Evolutionary conservation across 2,329 filamentous ascomycete species (phyloP), one percentile per base, ranked within the genome.

Genomic region (Colletotrichum acutatum): DNA sequence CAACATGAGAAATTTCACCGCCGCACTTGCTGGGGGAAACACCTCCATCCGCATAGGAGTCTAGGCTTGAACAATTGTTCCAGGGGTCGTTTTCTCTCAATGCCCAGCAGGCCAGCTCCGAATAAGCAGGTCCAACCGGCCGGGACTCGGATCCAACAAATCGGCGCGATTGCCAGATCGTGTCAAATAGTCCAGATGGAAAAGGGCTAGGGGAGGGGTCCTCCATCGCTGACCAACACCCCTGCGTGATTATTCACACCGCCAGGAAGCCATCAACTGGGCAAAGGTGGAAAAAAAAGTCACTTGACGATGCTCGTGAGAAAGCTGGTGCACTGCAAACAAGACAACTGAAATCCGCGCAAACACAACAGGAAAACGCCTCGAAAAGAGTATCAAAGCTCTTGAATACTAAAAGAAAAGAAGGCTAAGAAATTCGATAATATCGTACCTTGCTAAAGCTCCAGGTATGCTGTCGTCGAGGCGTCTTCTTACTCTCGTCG

Each of bases 361-460:
- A 61, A 61, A 34, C 14, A 19, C 32, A 37, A 22, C 32, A 19
- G 7, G 3, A 19, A n/a, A 12, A 6, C 4, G 6, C 34, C 19
- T 7, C 19, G 5, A 9, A 28, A 53, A 37, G 34, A 24, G 16
- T 19, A 5, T 14, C 16, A 28, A 42, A 53, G 11, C 52, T 46
- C 32, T 14, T 22, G n/a, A 53, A 22, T 1, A 46, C 9, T 32
- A n/a, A 16, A 30, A 19, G n/a, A 49, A 28, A 46, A 14, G 34
- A 56, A 52, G 34, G 2, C 24, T 16, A 63, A 37, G 56, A 34
- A 57, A 28, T 26, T 22, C 22, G 11, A 5, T 60, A 9, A 16
- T 32, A 22, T 72, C 79, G 78, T 74, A 84, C 82, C 80, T 80
- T 83, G 77, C 83, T 83, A 68, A 85, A 83, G 75, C 78, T 84